These are phyloP conservation scores for Skeletonema costatum DNA, from an alignment of 108 stramenopile species.

Conservation along the genomic window DNA sequence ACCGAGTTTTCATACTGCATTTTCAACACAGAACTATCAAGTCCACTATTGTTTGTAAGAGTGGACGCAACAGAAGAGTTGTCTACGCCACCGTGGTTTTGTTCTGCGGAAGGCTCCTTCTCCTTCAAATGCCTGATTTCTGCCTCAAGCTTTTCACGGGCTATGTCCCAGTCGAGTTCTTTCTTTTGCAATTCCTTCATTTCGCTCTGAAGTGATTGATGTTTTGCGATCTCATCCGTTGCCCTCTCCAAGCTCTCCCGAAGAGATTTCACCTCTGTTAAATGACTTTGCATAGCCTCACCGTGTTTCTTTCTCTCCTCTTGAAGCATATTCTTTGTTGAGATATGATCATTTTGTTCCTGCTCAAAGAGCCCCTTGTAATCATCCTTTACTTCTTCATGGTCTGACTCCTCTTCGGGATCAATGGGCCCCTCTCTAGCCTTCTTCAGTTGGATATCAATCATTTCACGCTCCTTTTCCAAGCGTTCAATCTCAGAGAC, in stretches of 20 bases:
- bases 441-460: no score
- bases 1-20: slow-evolving; percentile 21
- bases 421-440: neutral
- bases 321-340: neutral
- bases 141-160: slow-evolving; percentile 11
- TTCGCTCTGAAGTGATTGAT: neutral
- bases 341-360: neutral
- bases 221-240: slow-evolving; percentile 31
- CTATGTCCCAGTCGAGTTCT: slow-evolving; percentile 17
- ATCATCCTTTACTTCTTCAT: slow-evolving; percentile 1
- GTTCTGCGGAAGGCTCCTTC: neutral
- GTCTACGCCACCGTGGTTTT: neutral
- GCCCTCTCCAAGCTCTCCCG: slow-evolving; percentile 39
- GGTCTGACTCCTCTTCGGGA: neutral
- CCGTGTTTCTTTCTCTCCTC: slow-evolving; percentile 12
- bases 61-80: slow-evolving; percentile 2
- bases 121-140: slow-evolving; percentile 28
- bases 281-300: slow-evolving; percentile 33
- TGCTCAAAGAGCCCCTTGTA: neutral
- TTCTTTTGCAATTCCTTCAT: slow-evolving; percentile 14
- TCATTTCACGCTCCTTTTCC: no score
- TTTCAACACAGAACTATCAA: neutral
- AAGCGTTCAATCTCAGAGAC: no score
- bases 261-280: slow-evolving; percentile 34
- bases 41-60: neutral